A percentile compares a stretch with the other conserved stretches of the same genome.
Conservation (phyloP, 2,329 filamentous ascomycete genomes). For the Fusarium piperis region DNA sequence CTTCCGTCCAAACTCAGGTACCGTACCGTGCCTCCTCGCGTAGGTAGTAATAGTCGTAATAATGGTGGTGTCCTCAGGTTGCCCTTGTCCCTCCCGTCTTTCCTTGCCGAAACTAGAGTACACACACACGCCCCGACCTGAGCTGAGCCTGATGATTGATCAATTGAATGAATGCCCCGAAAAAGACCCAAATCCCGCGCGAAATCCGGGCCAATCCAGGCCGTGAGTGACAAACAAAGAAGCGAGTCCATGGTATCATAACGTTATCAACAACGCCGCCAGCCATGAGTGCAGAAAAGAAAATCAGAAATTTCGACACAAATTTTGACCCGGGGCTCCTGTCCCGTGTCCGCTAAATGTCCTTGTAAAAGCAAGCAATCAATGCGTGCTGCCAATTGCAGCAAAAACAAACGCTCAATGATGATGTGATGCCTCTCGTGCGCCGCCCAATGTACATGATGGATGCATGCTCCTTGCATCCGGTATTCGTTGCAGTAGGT, state of each 20-base stretch:
- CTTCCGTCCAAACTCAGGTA: slow-evolving; percentile 2
- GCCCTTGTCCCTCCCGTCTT: slow-evolving; percentile 35
- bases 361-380: slow-evolving; percentile 31
- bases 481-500: slow-evolving; percentile 8
- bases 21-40: slow-evolving; percentile 5
- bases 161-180: background rate
- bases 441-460: slow-evolving; percentile 44
- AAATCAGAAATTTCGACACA: slow-evolving; percentile 23
- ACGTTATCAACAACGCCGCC: slow-evolving; percentile 35
- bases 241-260: slow-evolving; percentile 46
- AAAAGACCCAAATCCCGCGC: slow-evolving; percentile 18
- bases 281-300: slow-evolving; percentile 32
- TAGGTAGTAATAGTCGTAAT: slow-evolving; percentile 2
- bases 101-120: slow-evolving; percentile 37
- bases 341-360: slow-evolving; percentile 30
- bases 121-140: slow-evolving; percentile 39
- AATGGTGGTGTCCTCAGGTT: slow-evolving; percentile 33
- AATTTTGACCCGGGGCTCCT: slow-evolving; percentile 15
- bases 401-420: slow-evolving; percentile 41
- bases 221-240: slow-evolving; percentile 29
- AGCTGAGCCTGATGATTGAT: slow-evolving; percentile 32
- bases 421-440: slow-evolving; percentile 42
- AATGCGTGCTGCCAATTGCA: slow-evolving; percentile 35
- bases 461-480: slow-evolving; percentile 4
- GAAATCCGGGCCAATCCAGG: slow-evolving; percentile 23